Evolutionary conservation across 805 yeast genomes (phyloP), one percentile per base, ranked within the genome.

Genomic region (Schwanniomyces yamadae): DNA sequence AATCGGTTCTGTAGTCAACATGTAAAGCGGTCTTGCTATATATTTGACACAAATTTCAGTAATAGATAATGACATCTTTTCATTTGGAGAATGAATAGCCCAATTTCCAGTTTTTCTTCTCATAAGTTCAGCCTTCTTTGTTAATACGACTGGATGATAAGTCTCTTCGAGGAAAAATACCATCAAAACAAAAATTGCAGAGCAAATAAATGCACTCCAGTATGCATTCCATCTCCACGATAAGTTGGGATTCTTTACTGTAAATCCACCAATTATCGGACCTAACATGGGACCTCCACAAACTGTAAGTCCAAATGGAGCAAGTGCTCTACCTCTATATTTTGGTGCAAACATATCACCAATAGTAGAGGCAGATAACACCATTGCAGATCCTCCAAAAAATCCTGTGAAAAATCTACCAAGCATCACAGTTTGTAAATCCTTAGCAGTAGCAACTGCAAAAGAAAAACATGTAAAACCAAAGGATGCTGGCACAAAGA

Each of bases 341-440:
- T 54, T 54, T 41, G 78, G 76, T 45, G 73, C 75, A 55, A 77
- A 85, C 71, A 85, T 69, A 55, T 87, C 95, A 5, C 90, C 83
- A 62, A 85, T 80, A 0, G 84, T 73, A 32, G 93, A 95, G 19
- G 93, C 93, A 8, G 90, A 38, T 26, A 84, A 84, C 17, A 84
- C 89, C 53, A 86, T 56, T 0, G 91, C 87, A 23, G 90, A 87
- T 16, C 91, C 87, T 47, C 93, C 95, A 36, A 81, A 59, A 49
- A 78, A 70, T 36, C 95, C 93, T 23, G 81, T 80, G 54, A 85
- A 78, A 54, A 83, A 85, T 45, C 95, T 74, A 59, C 84, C 76
- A 26, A 86, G 66, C 62, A 85, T 52, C 39, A 86, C 64, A 0
- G 93, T 80, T 59, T 86, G 95, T 29, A 84, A 45, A 49, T 88